Conservation (phyloP, 1,284 basidiomycete species). For the Ceratobasidium papillatum region DNA sequence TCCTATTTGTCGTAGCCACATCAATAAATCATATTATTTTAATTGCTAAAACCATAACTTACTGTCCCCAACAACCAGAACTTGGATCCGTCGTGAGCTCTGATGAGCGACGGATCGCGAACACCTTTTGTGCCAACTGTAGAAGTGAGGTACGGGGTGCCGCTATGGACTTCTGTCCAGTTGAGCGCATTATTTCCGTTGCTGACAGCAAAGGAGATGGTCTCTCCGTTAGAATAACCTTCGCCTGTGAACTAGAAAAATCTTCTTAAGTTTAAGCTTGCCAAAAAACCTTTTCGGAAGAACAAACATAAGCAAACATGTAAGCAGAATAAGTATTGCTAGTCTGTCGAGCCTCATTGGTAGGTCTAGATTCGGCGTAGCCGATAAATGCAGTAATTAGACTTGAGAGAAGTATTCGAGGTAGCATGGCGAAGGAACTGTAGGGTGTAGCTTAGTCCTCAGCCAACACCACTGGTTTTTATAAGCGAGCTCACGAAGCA, state of each 20-base stretch:
- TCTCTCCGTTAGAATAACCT: conserved; percentile 37
- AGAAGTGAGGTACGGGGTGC: conserved; percentile 34
- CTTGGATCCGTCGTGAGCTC: conserved; percentile 29
- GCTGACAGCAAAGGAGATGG: conserved; percentile 35
- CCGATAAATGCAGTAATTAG: neutral
- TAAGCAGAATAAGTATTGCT: conserved; percentile 26
- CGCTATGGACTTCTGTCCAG: conserved; percentile 34
- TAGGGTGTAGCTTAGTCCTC: neutral
- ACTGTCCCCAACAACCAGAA: conserved; percentile 35
- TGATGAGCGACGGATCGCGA: conserved; percentile 30
- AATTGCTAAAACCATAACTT: neutral
- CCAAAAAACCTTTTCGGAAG: neutral
- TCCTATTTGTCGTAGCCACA: neutral
- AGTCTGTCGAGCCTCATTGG: conserved; percentile 1
- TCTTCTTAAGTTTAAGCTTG: neutral
- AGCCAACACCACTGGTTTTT: neutral
- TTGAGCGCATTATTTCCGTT: conserved; percentile 31
- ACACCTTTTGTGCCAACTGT: conserved; percentile 26
- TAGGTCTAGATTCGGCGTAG: neutral
- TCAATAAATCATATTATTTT: neutral
- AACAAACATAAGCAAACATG: conserved; percentile 35
- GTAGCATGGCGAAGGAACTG: neutral
- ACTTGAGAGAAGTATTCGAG: neutral
- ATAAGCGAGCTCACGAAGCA: neutral
- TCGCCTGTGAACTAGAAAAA: conserved; percentile 26